Base-by-base conservation (phyloP, 2,329 filamentous ascomycete species). In the Aspergillus puulaauensis region DNA sequence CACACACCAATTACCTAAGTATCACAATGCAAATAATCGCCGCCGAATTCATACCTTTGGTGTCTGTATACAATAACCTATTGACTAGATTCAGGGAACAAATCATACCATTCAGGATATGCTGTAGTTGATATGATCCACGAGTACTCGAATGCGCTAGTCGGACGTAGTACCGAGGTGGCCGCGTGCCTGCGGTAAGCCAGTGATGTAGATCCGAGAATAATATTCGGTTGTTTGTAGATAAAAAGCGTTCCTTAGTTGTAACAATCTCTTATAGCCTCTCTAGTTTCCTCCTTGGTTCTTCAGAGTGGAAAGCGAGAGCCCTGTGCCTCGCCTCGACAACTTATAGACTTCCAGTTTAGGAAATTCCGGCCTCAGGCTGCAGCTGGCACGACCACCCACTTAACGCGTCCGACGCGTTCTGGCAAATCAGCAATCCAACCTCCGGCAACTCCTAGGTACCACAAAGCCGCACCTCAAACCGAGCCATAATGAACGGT, bases 401-500 rank as follows among this genome's bases (percentile, higher is more conserved):
- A 31, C 53, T 49, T 35, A 53, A 56, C 59, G 59, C 59, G 59
- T 58, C 24, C 37, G 54, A 53, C 46, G 41, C 49, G 49, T 52
- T 35, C 35, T 17, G 40, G 27, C 45, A 48, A 48, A 48, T 35
- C 35, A 24, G 31, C 27, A n/a, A 48, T 39, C 7, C 39, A 52
- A 14, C 47, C 35, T 48, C 24, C 43, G 52, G 52, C 52, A 60
- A 55, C 53, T 21, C 21, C 3, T 21, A 21, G 21, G 21, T 39
- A 52, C 19, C 19, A 19, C 44, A 27, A 46, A 54, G 39, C 51
- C 23, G 24, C 52, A 39, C 14, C 33, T 39, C 48, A 54, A 46
- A 46, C 50, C 37, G 27, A 50, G 17, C 44, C 37, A 56, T 19
- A 33, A 56, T 51, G 46, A 44, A 51, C 31, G 40, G 40, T 15